Base-by-base conservation (phyloP, 2,329 filamentous ascomycete genomes). In the Fusarium mundagurra region DNA sequence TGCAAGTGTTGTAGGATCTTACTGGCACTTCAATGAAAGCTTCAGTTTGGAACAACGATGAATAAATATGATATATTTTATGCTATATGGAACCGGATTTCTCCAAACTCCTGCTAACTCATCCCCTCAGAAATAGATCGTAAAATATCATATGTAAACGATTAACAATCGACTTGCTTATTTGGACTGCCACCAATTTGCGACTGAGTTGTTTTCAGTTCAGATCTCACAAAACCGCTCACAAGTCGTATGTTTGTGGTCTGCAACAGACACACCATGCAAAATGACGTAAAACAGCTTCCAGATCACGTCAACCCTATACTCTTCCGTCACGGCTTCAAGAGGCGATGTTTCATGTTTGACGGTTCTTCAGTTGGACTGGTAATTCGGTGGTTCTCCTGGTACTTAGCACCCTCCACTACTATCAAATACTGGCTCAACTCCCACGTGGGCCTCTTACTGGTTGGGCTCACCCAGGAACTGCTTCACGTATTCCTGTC, bases 401-500 rank as follows among this genome's bases (percentile, higher is more conserved):
- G 67, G 33, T 57, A 64, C 38, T 69, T 69, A 71, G 53, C 34
- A 55, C 20, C 51, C 51, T 29, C 61, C 67, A 41, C 36, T 55
- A 59, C 54, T 73, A 59, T 67, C 27, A 61, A 50, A 61, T 36
- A 29, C 27, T 65, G 59, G 38, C 34, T 71, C 24, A 14, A 36
- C 45, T 75, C 68, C 68, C 71, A 77, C 71, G 76, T 77, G 74
- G 76, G 72, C 47, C 29, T 53, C 47, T 78, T 71, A 79, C 60
- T 79, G 67, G 58, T 61, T 43, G 71, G 68, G 45, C 71, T 72
- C 59, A 8, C 55, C 62, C 16, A 87, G 77, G 72, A 84, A 90
- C 58, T 86, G 80, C 65, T 81, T 77, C 45, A 98, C 85, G 79
- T 99, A 99, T 55, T 91, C 89, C 87, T 94, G 90, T 67, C 96